Base-by-base conservation (phyloP, 129 eudicot species). In the Saussurea involucrata region DNA sequence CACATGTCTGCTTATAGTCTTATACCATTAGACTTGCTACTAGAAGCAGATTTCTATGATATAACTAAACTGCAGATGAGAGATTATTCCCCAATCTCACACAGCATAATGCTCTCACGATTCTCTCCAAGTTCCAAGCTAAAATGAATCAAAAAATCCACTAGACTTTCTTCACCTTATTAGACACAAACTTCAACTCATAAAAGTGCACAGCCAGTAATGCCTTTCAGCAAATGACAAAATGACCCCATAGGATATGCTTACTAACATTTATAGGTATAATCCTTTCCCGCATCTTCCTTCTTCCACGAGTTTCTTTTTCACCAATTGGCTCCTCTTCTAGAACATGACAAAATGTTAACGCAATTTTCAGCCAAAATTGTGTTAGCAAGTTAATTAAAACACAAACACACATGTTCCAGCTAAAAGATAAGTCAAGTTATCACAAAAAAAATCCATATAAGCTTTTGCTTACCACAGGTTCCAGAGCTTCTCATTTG, bases 241-340 rank as follows among this genome's bases (percentile, higher is more conserved):
- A 18, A 61, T 24, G 66, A 77, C 46, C 76, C 13, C 44, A 82
- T 12, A 76, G 18, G 78, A 64, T 63, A 64, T 32, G 85, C 66
- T 78, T 46, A 88, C 97, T 79, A 31, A 92, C 96, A 86, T 83
- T 88, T 76, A 72, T 60, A 33, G 75, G 37, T 40, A 5, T 42
- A 64, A 72, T 53, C 83, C 55, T 81, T 73, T 70, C 81, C 28
- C 67, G 80, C 73, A 46, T 77, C 73, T 75, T 85, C 82, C 82
- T 84, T 73, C 82, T 88, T 73, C 88, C 88, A 67, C 87, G 90
- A 80, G 86, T 60, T 79, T 37, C 89, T 72, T 80, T 87, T 29
- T 76, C 87, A 11, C 33, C 71, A 42, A 72, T 32, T 2, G 78
- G 79, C 42, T 85, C 95, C 78, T 90, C 98, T 34, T 88, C 98